Conservation (phyloP, 2,329 filamentous ascomycete species). For the Paramyrothecium roridum region DNA sequence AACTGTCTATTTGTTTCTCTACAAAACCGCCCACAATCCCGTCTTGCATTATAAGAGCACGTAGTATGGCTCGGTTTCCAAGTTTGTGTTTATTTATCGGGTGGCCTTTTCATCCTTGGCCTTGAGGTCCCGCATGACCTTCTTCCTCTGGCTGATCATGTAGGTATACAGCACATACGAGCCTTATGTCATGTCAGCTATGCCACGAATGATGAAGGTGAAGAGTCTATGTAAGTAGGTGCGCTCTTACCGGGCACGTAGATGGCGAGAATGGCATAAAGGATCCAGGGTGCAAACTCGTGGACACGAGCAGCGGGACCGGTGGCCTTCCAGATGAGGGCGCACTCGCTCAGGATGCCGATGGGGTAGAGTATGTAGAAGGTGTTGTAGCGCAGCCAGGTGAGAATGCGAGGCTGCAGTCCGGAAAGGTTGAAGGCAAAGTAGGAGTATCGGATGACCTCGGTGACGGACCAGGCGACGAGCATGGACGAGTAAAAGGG, state of each 20-base stretch:
- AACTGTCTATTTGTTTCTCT: not conserved
- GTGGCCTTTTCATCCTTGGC: constrained; percentile 37
- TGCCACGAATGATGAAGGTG: not conserved
- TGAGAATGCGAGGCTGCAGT: constrained; percentile 61
- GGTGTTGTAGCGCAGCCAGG: constrained; percentile 86
- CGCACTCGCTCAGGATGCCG: constrained; percentile 85
- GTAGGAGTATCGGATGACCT: constrained; percentile 90
- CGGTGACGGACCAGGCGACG: constrained; percentile 82
- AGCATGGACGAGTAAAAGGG: constrained; percentile 75
- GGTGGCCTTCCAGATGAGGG: constrained; percentile 70
- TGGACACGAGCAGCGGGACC: constrained; percentile 49
- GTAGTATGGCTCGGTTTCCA: not conserved
- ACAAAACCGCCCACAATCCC: not conserved
- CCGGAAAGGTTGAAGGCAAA: constrained; percentile 73
- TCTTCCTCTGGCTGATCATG: constrained; percentile 88
- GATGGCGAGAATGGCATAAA: constrained; percentile 65
- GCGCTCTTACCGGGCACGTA: constrained; percentile 73
- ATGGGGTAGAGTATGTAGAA: constrained; percentile 92
- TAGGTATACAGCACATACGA: constrained; percentile 85
- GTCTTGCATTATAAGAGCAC: not conserved
- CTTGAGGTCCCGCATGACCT: constrained; percentile 67
- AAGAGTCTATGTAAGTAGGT: not conserved
- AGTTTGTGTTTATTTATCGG: not conserved
- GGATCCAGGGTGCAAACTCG: constrained; percentile 50
- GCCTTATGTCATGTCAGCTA: constrained; percentile 38